These are phyloP conservation scores for Rusavskia elegans DNA, from an alignment of 495 filamentous ascomycete species.

Conservation along the genomic window DNA sequence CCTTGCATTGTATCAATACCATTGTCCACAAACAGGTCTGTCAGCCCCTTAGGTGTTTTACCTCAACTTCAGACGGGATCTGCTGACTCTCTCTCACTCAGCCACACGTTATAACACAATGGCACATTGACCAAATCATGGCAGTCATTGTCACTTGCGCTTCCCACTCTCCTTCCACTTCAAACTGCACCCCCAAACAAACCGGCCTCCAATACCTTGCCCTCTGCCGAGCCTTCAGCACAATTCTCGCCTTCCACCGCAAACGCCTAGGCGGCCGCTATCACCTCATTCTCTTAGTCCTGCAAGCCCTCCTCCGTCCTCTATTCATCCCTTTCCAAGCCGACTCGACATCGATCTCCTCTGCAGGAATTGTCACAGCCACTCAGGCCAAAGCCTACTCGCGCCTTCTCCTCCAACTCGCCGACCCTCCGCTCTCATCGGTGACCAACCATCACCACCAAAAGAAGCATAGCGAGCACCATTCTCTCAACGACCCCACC, in stretches of 20 bases:
- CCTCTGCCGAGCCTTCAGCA: slow-evolving; percentile 40
- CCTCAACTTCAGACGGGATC: no score
- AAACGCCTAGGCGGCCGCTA: slow-evolving; percentile 51
- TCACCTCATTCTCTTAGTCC: slow-evolving; percentile 46
- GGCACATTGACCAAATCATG: slow-evolving; percentile 51
- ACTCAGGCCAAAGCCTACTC: slow-evolving; percentile 46
- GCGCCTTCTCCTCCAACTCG: slow-evolving; percentile 59
- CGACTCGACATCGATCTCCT: slow-evolving; percentile 14
- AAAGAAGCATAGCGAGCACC: slow-evolving; percentile 9
- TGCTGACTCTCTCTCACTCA: neutral
- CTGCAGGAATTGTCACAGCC: slow-evolving; percentile 30
- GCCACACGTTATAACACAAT: slow-evolving; percentile 42
- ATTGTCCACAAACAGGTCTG: slow-evolving; percentile 7
- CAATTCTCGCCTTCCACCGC: slow-evolving; percentile 44
- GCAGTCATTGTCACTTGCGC: slow-evolving; percentile 29
- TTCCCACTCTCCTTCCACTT: neutral
- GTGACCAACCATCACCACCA: slow-evolving; percentile 32
- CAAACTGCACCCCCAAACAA: neutral
- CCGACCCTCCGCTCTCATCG: slow-evolving; percentile 61
- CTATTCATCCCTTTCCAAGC: slow-evolving; percentile 42
- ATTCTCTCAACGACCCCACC: slow-evolving; percentile 50
- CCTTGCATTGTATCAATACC: slow-evolving; percentile 8
- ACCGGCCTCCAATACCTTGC: slow-evolving; percentile 41
- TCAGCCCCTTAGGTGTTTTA: no score
- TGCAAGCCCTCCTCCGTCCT: slow-evolving; percentile 47